Evolutionary conservation across 73 alveolate species (phyloP).

Genomic region (Tetrahymena borealis): DNA sequence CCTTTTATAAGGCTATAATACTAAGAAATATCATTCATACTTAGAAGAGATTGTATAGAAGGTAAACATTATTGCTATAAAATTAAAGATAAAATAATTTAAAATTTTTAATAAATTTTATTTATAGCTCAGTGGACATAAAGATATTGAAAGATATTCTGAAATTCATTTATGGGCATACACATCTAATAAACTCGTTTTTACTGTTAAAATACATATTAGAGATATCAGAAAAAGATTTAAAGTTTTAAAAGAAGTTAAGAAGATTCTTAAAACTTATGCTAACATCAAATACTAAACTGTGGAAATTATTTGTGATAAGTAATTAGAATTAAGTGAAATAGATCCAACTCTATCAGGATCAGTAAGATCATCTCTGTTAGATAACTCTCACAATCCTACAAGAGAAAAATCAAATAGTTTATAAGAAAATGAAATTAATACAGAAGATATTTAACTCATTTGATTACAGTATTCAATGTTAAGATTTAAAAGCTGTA

Average conservation of each 20-base stretch:
- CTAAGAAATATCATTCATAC: neutral
- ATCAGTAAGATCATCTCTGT: neutral
- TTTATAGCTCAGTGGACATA: neutral
- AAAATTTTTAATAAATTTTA: neutral
- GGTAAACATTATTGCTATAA: too few species aligned
- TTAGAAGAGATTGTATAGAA: neutral
- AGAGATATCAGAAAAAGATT: neutral
- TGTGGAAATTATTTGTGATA: neutral
- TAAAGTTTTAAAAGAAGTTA: neutral
- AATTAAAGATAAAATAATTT: neutral
- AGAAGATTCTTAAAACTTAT: neutral
- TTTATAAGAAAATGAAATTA: neutral
- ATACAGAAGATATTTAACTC: neutral
- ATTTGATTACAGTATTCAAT: neutral
- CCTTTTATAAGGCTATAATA: conserved; percentile 44
- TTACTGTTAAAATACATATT: neutral
- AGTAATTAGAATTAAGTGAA: neutral
- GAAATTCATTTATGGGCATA: neutral
- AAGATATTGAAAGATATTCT: neutral
- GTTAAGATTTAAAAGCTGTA: too few species aligned
- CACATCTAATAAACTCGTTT: neutral
- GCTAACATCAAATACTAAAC: neutral
- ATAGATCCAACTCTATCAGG: neutral
- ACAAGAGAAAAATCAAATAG: neutral
- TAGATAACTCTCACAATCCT: neutral